These are phyloP conservation scores for Sarocladiaceae sp. DNA, from an alignment of 2,329 filamentous ascomycete species.

Conservation along the genomic window DNA sequence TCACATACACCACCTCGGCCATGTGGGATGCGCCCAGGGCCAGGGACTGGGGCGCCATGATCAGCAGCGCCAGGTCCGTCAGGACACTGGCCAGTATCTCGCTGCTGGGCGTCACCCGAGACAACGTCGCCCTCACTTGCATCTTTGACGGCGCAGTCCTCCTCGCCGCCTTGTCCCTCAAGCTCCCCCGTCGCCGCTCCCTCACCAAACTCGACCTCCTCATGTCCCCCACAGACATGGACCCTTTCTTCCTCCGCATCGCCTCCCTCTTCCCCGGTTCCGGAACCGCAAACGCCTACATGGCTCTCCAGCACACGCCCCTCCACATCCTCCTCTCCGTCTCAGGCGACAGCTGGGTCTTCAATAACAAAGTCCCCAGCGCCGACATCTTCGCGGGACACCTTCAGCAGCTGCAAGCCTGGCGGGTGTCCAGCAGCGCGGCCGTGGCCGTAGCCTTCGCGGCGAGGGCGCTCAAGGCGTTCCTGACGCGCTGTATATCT, in stretches of 20 bases:
- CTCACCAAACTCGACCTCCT: constrained; percentile 20
- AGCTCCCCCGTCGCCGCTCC: constrained; percentile 28
- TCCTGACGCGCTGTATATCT: constrained; percentile 26
- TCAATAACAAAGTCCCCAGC: constrained; percentile 45
- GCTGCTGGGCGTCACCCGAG: constrained; percentile 6
- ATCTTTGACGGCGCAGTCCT: constrained; percentile 35
- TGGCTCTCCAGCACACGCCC: constrained; percentile 53
- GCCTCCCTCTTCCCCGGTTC: constrained; percentile 37
- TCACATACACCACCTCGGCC: constrained; percentile 35
- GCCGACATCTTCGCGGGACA: constrained; percentile 38
- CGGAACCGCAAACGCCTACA: constrained; percentile 44
- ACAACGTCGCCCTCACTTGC: constrained; percentile 27
- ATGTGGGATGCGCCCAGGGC: constrained; percentile 44
- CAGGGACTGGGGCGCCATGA: constrained; percentile 38
- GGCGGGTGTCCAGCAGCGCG: constrained; percentile 39
- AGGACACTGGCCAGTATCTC: neutral
- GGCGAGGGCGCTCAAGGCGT: constrained; percentile 42
- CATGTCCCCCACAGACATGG: constrained; percentile 18
- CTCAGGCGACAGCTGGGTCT: constrained; percentile 52
- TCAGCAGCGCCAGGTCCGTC: constrained; percentile 3
- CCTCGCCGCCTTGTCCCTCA: constrained; percentile 31
- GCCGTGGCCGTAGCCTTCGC: constrained; percentile 43
- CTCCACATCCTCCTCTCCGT: constrained; percentile 51
- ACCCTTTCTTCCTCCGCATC: constrained; percentile 23
- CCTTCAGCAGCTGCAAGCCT: constrained; percentile 38